phyloP scores from a whole-genome alignment of 129 eudicot species.

The carrot (Daucus carota) region DNA sequence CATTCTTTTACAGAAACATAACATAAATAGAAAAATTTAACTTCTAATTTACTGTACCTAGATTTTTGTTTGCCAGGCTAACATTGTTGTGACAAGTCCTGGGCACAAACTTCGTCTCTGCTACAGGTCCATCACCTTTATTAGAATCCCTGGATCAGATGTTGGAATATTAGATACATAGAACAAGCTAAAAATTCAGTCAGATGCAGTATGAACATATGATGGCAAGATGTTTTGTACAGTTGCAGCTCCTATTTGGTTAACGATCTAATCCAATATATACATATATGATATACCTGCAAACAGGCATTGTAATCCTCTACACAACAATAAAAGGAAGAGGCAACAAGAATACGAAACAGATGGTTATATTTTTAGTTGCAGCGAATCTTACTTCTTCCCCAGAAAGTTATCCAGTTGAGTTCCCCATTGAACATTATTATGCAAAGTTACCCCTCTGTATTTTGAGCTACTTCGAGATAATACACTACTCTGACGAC shows the following conservation, averaged over 20 bases:
- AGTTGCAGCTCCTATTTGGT: neutral
- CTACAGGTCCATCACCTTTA: neutral
- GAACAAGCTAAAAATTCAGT: neutral
- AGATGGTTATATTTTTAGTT: neutral
- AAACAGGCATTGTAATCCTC: slow-evolving; percentile 31
- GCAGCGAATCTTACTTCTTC: slow-evolving; percentile 48
- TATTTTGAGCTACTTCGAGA: slow-evolving; percentile 71
- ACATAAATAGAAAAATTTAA: neutral
- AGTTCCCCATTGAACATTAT: slow-evolving; percentile 86
- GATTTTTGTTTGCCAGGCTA: neutral
- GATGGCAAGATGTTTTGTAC: neutral
- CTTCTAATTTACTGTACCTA: neutral
- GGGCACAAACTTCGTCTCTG: neutral
- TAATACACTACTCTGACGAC: slow-evolving; percentile 70
- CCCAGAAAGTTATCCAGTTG: slow-evolving; percentile 80
- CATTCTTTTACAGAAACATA: neutral
- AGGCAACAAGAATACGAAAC: neutral
- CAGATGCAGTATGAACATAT: neutral
- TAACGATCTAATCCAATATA: neutral
- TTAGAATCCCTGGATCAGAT: neutral
- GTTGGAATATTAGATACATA: neutral
- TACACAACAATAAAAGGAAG: too few species aligned
- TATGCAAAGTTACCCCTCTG: slow-evolving; percentile 77
- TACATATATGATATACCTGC: too few species aligned
- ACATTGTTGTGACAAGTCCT: neutral